Conservation (phyloP, 2,329 filamentous ascomycete genomes). For the Atkinsonella texensis region DNA sequence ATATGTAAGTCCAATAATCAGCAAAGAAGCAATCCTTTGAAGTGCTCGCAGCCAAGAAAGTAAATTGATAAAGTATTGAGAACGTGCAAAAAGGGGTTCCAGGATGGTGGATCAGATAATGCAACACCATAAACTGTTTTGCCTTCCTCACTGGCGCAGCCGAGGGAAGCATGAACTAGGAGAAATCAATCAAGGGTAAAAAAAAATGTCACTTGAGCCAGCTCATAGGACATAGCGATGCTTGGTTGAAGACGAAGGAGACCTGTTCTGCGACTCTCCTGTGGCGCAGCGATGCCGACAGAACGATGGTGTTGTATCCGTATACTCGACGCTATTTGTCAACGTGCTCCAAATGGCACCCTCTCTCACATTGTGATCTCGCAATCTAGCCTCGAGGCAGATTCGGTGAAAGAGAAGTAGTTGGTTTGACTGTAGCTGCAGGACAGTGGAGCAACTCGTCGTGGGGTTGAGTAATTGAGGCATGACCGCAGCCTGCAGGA, state of each 20-base stretch:
- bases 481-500: conserved; percentile 8
- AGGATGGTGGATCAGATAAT: not conserved
- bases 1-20: not conserved
- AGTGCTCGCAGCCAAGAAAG: not conserved
- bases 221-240: conserved; percentile 9
- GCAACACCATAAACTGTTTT: not conserved
- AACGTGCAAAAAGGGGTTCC: not conserved
- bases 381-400: not conserved
- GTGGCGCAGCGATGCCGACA: not conserved
- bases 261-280: conserved; percentile 9
- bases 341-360: not conserved
- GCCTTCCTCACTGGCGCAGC: not conserved
- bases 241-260: not conserved
- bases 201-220: conserved; percentile 11
- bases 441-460: conserved; percentile 5
- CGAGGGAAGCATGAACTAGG: not conserved
- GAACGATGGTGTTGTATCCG: not conserved
- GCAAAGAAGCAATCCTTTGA: not conserved
- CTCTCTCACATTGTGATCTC: not conserved
- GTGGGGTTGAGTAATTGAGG: conserved; percentile 4
- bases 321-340: not conserved
- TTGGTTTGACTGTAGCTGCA: conserved; percentile 7
- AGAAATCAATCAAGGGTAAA: not conserved
- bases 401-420: conserved; percentile 2
- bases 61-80: not conserved